These are phyloP conservation scores for Millerago galiae DNA, from an alignment of 805 yeast species.

Conservation along the genomic window DNA sequence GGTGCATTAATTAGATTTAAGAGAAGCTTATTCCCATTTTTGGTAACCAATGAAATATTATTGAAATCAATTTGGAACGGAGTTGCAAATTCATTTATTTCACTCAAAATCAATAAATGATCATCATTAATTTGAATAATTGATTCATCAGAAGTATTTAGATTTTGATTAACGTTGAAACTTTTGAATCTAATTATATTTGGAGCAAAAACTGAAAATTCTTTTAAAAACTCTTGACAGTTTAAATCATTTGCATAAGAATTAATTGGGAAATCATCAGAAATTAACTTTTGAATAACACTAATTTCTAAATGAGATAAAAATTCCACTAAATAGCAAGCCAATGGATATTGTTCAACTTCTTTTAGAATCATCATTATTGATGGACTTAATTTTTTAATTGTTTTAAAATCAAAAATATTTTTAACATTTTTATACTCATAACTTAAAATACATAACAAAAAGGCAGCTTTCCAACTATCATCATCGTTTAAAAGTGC, in stretches of 20 bases:
- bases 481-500: constrained; percentile 6
- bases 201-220: constrained; percentile 1
- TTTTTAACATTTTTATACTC: constrained; percentile 13
- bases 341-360: constrained; percentile 11
- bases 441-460: constrained; percentile 20
- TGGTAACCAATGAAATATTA: constrained; percentile 4
- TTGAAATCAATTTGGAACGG: constrained; percentile 17
- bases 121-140: constrained; percentile 11
- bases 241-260: constrained; percentile 15
- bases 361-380: constrained; percentile 4
- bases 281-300: neutral
- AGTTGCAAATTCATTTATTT: constrained; percentile 13
- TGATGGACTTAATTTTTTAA: neutral
- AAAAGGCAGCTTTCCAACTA: constrained; percentile 24
- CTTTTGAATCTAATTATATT: constrained; percentile 8
- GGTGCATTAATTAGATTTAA: constrained; percentile 8
- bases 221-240: constrained; percentile 12
- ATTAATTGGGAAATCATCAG: neutral
- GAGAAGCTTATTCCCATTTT: neutral
- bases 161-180: constrained; percentile 6
- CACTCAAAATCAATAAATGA: constrained; percentile 11
- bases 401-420: neutral
- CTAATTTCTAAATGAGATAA: constrained; percentile 15
- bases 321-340: constrained; percentile 18
- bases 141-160: constrained; percentile 6